phyloP scores from a whole-genome alignment of 2,329 filamentous ascomycete genomes.

The Pestalotiopsis sp. region DNA sequence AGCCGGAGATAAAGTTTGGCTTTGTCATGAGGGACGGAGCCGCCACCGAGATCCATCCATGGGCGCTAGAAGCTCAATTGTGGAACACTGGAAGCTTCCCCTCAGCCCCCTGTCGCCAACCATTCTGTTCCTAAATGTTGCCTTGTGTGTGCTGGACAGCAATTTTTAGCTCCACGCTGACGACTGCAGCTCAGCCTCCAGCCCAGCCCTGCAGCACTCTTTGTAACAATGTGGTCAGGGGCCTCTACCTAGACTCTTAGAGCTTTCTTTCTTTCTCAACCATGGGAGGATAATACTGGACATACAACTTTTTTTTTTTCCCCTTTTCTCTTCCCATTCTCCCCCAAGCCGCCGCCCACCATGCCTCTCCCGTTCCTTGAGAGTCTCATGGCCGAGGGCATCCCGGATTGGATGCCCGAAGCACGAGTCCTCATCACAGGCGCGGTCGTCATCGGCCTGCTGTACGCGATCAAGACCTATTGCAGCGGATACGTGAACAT shows the following conservation, averaged over 20 bases:
- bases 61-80: not conserved
- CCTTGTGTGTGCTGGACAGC: not conserved
- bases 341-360: slow-evolving; percentile 23
- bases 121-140: not conserved
- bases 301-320: not conserved
- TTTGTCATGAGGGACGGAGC: not conserved
- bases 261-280: slow-evolving; percentile 11
- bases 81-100: not conserved
- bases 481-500: slow-evolving; percentile 74
- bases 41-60: not conserved
- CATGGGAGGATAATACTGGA: slow-evolving; percentile 18
- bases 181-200: not conserved
- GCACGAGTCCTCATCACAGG: slow-evolving; percentile 44
- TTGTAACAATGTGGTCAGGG: not conserved
- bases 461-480: slow-evolving; percentile 68
- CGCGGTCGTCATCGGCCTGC: slow-evolving; percentile 34
- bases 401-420: slow-evolving; percentile 50
- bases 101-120: not conserved
- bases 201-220: not conserved
- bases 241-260: not conserved
- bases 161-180: slow-evolving; percentile 8
- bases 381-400: slow-evolving; percentile 47
- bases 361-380: slow-evolving; percentile 58
- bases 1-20: not conserved
- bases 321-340: not conserved